Evolutionary conservation across 495 filamentous ascomycete genomes (phyloP).

Genomic region (Daldinia childiae): DNA sequence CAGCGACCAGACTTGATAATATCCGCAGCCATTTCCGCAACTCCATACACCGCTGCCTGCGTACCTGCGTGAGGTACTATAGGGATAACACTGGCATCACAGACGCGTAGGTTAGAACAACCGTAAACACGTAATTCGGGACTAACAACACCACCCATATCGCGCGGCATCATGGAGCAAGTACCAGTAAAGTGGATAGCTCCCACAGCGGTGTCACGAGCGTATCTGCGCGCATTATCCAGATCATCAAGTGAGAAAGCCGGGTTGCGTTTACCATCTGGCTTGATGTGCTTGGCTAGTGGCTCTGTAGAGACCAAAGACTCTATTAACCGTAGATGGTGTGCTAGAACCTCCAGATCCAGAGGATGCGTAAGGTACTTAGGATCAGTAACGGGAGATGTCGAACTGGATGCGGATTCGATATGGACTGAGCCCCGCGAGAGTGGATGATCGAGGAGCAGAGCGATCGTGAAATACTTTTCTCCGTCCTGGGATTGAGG

Average conservation of each 20-base stretch:
- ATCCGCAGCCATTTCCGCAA: slow-evolving; percentile 59
- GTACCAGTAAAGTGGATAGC: slow-evolving; percentile 42
- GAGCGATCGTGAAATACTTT: slow-evolving; percentile 44
- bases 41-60: slow-evolving; percentile 54
- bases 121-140: slow-evolving; percentile 55
- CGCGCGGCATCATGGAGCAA: slow-evolving; percentile 44
- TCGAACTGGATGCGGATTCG: slow-evolving; percentile 45
- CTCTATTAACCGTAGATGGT: slow-evolving; percentile 48
- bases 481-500: neutral
- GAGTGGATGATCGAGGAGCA: slow-evolving; percentile 53
- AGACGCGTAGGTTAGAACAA: slow-evolving; percentile 53
- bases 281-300: slow-evolving; percentile 41
- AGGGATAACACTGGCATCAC: slow-evolving; percentile 60
- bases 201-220: slow-evolving; percentile 37
- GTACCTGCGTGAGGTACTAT: slow-evolving; percentile 50
- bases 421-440: slow-evolving; percentile 65
- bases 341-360: slow-evolving; percentile 56
- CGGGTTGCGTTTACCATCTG: slow-evolving; percentile 28
- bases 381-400: slow-evolving; percentile 55
- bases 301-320: slow-evolving; percentile 49
- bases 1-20: slow-evolving; percentile 42
- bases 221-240: slow-evolving; percentile 36
- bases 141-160: slow-evolving; percentile 48
- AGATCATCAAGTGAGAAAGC: slow-evolving; percentile 1
- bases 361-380: slow-evolving; percentile 61